Base-by-base conservation (phyloP, 305 asterid genomes). In the Fraxinus angustifolia region DNA sequence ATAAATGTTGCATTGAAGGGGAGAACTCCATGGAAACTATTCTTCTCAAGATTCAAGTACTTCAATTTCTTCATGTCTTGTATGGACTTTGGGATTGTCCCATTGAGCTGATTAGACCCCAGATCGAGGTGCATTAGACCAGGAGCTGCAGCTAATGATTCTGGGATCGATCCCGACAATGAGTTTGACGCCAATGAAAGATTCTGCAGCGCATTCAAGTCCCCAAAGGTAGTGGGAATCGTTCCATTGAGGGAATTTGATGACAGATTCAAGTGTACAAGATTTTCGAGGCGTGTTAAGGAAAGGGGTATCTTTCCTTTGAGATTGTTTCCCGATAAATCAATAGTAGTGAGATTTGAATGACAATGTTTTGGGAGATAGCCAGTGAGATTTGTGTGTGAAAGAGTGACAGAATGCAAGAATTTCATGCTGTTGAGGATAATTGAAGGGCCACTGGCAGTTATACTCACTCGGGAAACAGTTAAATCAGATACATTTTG, bases 1-100 rank as follows among this genome's bases (percentile, higher is more conserved):
- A 96, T 77, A 58, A 96, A 96, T 3, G 93, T 86, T 7, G 89
- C 90, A 83, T 96, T 96, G 80, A 96, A 96, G 36, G 98, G 99
- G 83, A 94, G 80, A 14, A 96, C 88, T 53, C 99, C 99, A 28
- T 86, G 94, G 45, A 96, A 94, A 76, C 82, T 90, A 82, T 96
- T 96, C 73, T 89, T 87, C 8, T 83, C 97, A 2, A 96, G 94
- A 88, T 92, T 96, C 50, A 96, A 84, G 88, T 82, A 93, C 88
- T 89, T 92, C 85, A 96, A 84, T 11, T 80, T 7, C n/a, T 65
- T 65, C 72, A 65, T 65, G 34, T 28, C 74, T 10, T 88, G 85
- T 2, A 94, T 79, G 90, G 93, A 96, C 75, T 77, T 80, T 0
- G 99, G 99, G 8, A 96, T 82, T 42, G 94, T 88, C 30, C 98